Conservation (phyloP, 805 yeast species). For the Candida chilensis region DNA sequence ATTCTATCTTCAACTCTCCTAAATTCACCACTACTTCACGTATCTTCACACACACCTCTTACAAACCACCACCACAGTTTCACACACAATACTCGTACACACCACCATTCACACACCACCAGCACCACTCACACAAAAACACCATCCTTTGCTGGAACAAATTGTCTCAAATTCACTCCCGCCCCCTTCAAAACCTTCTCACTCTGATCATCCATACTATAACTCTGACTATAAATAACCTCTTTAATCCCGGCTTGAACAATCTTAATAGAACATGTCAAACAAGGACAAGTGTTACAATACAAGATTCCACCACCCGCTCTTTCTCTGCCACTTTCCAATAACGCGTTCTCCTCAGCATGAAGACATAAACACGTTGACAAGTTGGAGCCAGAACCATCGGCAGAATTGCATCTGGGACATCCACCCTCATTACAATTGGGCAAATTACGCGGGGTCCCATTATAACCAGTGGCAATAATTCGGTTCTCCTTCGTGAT, state of each 20-base stretch:
- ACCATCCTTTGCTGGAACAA: no score
- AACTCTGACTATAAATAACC: constrained; percentile 88
- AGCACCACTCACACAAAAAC: no score
- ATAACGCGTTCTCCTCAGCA: constrained; percentile 93
- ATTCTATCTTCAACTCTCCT: no score
- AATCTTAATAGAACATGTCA: constrained; percentile 91
- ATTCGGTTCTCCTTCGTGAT: constrained; percentile 80
- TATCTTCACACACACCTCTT: no score
- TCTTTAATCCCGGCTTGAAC: constrained; percentile 88
- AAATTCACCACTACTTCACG: no score
- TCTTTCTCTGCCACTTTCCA: constrained; percentile 91
- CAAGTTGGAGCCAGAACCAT: constrained; percentile 51
- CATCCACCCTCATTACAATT: constrained; percentile 98
- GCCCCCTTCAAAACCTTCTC: constrained; percentile 67
- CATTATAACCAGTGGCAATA: constrained; percentile 95
- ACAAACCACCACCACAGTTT: no score
- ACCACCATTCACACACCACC: no score
- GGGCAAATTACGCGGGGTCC: constrained; percentile 82
- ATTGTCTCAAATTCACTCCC: constrained; percentile 56
- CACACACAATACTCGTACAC: no score
- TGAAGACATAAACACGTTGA: constrained; percentile 89
- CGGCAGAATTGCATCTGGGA: constrained; percentile 71
- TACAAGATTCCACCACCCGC: constrained; percentile 63
- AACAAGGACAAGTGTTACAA: constrained; percentile 96
- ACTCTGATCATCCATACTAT: constrained; percentile 83